Base-by-base conservation (phyloP, 257 asterid genomes). In the Buddleja alternifolia region DNA sequence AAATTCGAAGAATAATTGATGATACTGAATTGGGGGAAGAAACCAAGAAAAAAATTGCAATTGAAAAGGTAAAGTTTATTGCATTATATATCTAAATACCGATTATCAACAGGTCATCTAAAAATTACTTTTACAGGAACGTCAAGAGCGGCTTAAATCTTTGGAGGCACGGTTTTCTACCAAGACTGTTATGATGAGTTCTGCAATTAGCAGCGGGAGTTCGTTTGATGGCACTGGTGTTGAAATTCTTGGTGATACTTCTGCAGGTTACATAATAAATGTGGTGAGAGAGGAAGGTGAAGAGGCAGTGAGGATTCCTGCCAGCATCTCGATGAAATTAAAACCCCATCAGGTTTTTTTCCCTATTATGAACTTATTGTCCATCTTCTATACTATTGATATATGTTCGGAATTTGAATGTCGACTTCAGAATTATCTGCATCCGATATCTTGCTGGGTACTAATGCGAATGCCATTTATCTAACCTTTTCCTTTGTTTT, bases 11-110 rank as follows among this genome's bases (percentile, higher is more conserved):
- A 81, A 93, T 93, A 75, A 90, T 93, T 63, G 99, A 93, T 78
- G 99, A 93, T 69, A 63, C 99, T 66, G 99, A 93, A 67, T 72
- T 93, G 74, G 99, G 99, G 25, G 99, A 93, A 82, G 99, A 93
- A 81, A 93, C 99, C 9, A 85, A 80, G 86, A 90, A 78, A 82
- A 93, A 93, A 85, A 93, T 93, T 87, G 99, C 99, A 46, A 93
- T 93, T 60, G 99, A 93, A 82, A 93, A 88, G 90, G 99, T 85
- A 66, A 75, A 14, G n/a, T n/a, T 11, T 29, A 44, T 48, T 70
- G 74, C 58, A 64, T 63, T 58, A 59, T 47, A 60, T 69, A 16
- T 23, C 24, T 57, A 60, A 29, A 17, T 69, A 34, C 64, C 61
- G 54, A 45, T 25, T 61, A 36, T 59, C 20, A 40, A n/a, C 25